Conservation (phyloP, 352 stramenopile genomes). For the Globisporangium yorkense region DNA sequence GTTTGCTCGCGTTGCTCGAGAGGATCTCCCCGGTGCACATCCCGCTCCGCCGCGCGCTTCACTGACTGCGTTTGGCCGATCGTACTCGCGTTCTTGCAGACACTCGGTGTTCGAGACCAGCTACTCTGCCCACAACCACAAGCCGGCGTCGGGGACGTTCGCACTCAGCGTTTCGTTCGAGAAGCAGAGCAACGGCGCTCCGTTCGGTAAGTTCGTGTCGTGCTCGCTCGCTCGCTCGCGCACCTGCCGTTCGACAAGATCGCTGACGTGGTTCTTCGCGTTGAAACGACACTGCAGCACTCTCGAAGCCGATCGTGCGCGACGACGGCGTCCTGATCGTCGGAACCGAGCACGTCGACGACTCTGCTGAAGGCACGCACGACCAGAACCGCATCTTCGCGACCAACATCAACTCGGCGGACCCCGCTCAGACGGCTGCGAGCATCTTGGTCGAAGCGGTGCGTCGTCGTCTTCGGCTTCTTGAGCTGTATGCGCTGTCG, state of each 20-base stretch:
- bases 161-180: constrained; percentile 28
- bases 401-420: constrained; percentile 31
- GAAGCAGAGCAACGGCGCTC: constrained; percentile 20
- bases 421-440: constrained; percentile 16
- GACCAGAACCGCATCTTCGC: constrained; percentile 61
- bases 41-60: too few species aligned
- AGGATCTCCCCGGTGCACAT: too few species aligned
- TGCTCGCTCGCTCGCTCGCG: too few species aligned
- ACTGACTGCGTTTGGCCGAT: too few species aligned
- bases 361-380: not conserved
- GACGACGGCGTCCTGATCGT: constrained; percentile 70
- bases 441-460: constrained; percentile 42
- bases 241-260: not conserved
- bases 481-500: not conserved
- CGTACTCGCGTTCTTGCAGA: not conserved
- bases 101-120: not conserved
- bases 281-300: constrained; percentile 23
- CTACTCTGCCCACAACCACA: constrained; percentile 1
- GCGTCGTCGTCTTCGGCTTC: not conserved
- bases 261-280: not conserved
- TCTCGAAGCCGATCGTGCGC: constrained; percentile 73
- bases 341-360: constrained; percentile 37
- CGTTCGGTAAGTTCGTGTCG: constrained; percentile 28
- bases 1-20: not conserved
- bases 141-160: not conserved